Percentiles rank a stretch among this genome's conserved stretches.
phyloP scores from a whole-genome alignment of 257 asterid species.

The Nicotiana undulata region DNA sequence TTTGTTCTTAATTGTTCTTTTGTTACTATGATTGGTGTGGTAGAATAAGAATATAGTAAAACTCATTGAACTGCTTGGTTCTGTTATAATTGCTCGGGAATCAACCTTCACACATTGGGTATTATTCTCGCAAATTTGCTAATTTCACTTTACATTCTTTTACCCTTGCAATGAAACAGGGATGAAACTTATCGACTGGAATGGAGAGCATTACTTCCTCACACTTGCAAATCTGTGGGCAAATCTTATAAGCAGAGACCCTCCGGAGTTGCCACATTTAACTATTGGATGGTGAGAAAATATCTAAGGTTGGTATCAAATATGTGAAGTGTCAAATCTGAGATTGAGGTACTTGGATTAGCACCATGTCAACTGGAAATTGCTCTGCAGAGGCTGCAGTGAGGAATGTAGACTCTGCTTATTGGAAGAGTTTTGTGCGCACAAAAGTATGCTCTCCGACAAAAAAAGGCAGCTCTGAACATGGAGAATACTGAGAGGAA shows the following conservation, averaged over 20 bases:
- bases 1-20: not conserved
- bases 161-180: slow-evolving; percentile 32
- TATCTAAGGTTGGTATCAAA: not conserved
- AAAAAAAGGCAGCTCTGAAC: not conserved
- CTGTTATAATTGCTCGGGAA: not conserved
- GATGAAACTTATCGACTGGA: slow-evolving; percentile 50
- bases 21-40: not conserved
- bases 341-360: not conserved
- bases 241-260: slow-evolving; percentile 45
- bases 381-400: not conserved
- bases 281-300: slow-evolving; percentile 20
- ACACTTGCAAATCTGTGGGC: slow-evolving; percentile 70
- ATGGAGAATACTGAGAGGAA: not conserved
- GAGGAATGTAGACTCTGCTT: not conserved
- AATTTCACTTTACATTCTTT: not conserved
- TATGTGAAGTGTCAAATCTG: not conserved
- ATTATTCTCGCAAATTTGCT: not conserved
- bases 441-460: not conserved
- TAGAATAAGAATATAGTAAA: not conserved
- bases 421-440: not conserved
- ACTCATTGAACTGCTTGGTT: not conserved
- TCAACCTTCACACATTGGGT: not conserved
- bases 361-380: not conserved
- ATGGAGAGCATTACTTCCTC: slow-evolving; percentile 43
- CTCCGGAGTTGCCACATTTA: slow-evolving; percentile 50